Percentiles rank a stretch among this genome's conserved stretches.
Conservation (phyloP, 148 eudicot genomes). For the Beta vulgaris region DNA sequence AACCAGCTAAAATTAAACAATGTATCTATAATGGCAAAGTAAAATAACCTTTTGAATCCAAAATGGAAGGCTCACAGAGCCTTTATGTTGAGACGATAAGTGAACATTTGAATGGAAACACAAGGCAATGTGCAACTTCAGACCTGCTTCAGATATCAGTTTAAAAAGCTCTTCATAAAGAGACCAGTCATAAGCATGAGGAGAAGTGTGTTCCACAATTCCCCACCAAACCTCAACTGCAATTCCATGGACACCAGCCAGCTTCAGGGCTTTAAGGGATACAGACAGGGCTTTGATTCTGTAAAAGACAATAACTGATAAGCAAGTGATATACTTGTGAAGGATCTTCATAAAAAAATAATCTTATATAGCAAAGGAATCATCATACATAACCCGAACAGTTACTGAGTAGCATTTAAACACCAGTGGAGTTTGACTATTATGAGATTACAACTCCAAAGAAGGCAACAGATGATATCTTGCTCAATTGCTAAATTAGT, state of each 20-base stretch:
- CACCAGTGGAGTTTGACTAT: neutral
- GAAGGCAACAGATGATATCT: neutral
- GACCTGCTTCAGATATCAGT: slow-evolving; percentile 46
- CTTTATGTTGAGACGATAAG: slow-evolving; percentile 34
- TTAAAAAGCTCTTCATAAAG: slow-evolving; percentile 53
- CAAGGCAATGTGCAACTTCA: slow-evolving; percentile 61
- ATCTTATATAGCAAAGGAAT: neutral
- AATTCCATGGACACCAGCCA: slow-evolving; percentile 67
- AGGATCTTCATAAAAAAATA: neutral
- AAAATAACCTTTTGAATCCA: slow-evolving; percentile 55
- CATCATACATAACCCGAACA: neutral
- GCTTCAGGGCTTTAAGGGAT: slow-evolving; percentile 62
- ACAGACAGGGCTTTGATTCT: slow-evolving; percentile 57
- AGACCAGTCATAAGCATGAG: slow-evolving; percentile 56
- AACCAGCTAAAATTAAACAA: slow-evolving; percentile 2
- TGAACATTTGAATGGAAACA: slow-evolving; percentile 59
- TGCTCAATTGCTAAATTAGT: neutral
- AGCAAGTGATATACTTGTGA: neutral
- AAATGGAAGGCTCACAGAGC: slow-evolving; percentile 48
- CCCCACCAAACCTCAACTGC: slow-evolving; percentile 84
- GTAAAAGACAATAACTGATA: slow-evolving; percentile 26
- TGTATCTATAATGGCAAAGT: neutral
- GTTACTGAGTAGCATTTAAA: neutral
- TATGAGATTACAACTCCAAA: neutral
- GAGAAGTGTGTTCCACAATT: slow-evolving; percentile 52